These are phyloP conservation scores for Pseudocercospora cruenta DNA, from an alignment of 2,329 filamentous ascomycete genomes.

Conservation along the genomic window DNA sequence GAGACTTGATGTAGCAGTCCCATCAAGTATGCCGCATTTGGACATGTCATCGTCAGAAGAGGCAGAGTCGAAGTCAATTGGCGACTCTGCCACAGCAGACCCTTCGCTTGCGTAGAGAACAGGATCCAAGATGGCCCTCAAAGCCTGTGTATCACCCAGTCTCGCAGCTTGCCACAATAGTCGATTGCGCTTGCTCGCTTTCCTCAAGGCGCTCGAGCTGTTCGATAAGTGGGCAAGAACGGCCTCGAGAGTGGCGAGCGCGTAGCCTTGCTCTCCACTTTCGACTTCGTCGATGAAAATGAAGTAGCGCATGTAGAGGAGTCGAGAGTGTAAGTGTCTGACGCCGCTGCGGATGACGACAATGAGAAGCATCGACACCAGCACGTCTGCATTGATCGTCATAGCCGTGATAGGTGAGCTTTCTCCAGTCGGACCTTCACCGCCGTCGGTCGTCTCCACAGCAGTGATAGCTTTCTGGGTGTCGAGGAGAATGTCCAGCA, in stretches of 20 bases:
- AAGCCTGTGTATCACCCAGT: slow-evolving; percentile 72
- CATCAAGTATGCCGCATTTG: slow-evolving; percentile 24
- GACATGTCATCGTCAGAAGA: slow-evolving; percentile 25
- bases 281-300: slow-evolving; percentile 98
- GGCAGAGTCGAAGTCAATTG: slow-evolving; percentile 18
- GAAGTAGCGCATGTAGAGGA: slow-evolving; percentile 96
- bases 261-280: slow-evolving; percentile 93
- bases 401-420: slow-evolving; percentile 50
- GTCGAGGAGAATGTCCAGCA: slow-evolving; percentile 77
- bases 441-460: slow-evolving; percentile 38
- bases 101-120: slow-evolving; percentile 21
- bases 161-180: slow-evolving; percentile 84
- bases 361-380: slow-evolving; percentile 87
- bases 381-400: slow-evolving; percentile 82
- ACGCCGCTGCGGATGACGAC: slow-evolving; percentile 92
- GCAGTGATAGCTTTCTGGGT: slow-evolving; percentile 82
- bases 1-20: slow-evolving; percentile 6
- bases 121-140: slow-evolving; percentile 80
- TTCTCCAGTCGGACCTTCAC: slow-evolving; percentile 36
- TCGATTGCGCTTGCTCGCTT: slow-evolving; percentile 83
- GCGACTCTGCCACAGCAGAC: slow-evolving; percentile 24
- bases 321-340: slow-evolving; percentile 80
- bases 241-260: slow-evolving; percentile 91
- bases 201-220: slow-evolving; percentile 79
- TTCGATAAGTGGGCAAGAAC: slow-evolving; percentile 84